phyloP scores from a whole-genome alignment of 192 early-diverging fungal species.

The Gigaspora rosea region DNA sequence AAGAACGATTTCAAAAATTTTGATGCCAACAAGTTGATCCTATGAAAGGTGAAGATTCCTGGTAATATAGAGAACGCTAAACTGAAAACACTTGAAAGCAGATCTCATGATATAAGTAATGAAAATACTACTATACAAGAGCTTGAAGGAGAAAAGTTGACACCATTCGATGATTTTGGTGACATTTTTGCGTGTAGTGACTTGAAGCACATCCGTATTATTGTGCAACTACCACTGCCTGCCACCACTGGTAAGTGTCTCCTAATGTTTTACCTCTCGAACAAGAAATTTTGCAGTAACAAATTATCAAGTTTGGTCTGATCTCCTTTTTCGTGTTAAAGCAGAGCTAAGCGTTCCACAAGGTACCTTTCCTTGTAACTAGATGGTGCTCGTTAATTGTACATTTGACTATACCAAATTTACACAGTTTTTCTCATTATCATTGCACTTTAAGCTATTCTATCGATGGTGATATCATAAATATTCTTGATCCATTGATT shows the following conservation, averaged over 20 bases:
- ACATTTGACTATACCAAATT: too few relatives aligned
- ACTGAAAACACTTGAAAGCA: constrained; percentile 28
- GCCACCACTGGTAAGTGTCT: background rate
- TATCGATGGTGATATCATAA: too few relatives aligned
- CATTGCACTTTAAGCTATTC: too few relatives aligned
- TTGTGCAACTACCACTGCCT: background rate
- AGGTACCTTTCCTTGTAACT: too few relatives aligned
- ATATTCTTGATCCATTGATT: too few relatives aligned
- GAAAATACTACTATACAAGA: constrained; percentile 29
- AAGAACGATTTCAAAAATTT: constrained; percentile 26
- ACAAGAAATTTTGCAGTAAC: background rate
- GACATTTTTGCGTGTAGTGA: constrained; percentile 10
- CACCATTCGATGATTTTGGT: constrained; percentile 24
- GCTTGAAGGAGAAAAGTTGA: constrained; percentile 4
- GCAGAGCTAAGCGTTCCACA: too few relatives aligned
- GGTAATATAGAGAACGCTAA: constrained; percentile 11
- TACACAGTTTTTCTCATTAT: too few relatives aligned
- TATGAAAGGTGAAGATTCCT: constrained; percentile 29
- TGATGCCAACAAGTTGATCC: constrained; percentile 5
- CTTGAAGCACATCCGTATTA: constrained; percentile 7
- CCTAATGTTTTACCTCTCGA: background rate
- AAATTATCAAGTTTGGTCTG: too few relatives aligned
- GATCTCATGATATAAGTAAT: constrained; percentile 3
- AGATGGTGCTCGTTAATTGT: too few relatives aligned
- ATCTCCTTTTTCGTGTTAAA: too few relatives aligned